Evolutionary conservation across 139 green algal genomes (phyloP).

Genomic region (Micractinium sp.): DNA sequence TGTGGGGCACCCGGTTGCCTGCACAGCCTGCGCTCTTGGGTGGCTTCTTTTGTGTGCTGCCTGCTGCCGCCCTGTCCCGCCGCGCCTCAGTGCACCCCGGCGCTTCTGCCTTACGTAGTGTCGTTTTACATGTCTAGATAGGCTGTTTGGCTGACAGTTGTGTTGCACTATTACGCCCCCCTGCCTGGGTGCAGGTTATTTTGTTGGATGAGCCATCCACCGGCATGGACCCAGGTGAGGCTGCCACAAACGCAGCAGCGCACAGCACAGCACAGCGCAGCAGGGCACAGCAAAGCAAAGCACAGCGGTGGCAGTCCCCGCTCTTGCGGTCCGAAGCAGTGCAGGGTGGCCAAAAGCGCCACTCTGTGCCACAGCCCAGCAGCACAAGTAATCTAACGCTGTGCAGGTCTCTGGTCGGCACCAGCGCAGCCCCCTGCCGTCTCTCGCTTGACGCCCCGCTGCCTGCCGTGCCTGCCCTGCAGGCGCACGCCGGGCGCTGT

Average conservation of each 20-base stretch:
- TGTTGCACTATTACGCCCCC: neutral
- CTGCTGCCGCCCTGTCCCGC: neutral
- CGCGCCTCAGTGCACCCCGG: too few species aligned
- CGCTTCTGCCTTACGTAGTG: too few species aligned
- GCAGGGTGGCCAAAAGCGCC: too few species aligned
- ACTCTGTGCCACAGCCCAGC: too few species aligned
- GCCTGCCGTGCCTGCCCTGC: neutral
- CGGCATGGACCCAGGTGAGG: constrained; percentile 58
- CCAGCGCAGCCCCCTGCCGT: neutral
- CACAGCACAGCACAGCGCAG: too few species aligned
- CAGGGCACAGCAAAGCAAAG: too few species aligned
- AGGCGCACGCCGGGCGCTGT: constrained; percentile 65
- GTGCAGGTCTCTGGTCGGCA: neutral
- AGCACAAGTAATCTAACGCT: too few species aligned
- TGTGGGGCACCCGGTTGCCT: neutral
- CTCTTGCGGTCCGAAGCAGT: too few species aligned
- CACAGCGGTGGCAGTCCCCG: too few species aligned
- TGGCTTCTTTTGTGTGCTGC: neutral
- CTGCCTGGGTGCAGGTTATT: constrained; percentile 46
- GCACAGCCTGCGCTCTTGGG: too few species aligned
- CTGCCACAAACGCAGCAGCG: too few species aligned
- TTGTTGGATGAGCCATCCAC: constrained; percentile 86
- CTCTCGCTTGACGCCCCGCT: neutral
- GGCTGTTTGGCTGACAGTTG: neutral
- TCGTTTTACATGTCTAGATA: too few species aligned